Conservation (phyloP, 2,329 filamentous ascomycete species). For the Colletotrichum theobromicola region DNA sequence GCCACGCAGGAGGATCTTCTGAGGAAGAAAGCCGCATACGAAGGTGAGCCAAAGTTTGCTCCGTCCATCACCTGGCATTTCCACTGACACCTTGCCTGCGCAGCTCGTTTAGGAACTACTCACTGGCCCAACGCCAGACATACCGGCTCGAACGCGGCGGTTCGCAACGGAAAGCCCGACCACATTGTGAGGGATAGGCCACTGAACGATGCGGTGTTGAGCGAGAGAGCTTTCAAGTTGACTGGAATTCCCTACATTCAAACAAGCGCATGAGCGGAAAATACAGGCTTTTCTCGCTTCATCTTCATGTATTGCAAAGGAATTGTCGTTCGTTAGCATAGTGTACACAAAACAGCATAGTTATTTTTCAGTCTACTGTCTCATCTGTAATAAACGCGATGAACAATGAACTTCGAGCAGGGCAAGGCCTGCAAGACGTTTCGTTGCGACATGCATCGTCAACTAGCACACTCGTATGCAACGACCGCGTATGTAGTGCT, state of each 20-base stretch:
- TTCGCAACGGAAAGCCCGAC: slow-evolving; percentile 28
- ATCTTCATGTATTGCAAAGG: neutral
- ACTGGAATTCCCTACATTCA: slow-evolving; percentile 51
- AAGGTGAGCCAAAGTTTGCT: slow-evolving; percentile 24
- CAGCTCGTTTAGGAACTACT: slow-evolving; percentile 41
- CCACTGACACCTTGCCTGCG: accelerated
- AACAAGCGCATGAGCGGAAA: neutral
- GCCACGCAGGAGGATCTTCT: slow-evolving; percentile 44
- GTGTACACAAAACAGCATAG: neutral
- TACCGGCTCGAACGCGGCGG: slow-evolving; percentile 27
- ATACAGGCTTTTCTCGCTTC: neutral
- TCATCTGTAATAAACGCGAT: neutral
- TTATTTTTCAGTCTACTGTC: neutral
- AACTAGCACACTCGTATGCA: neutral
- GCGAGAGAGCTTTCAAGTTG: slow-evolving; percentile 47
- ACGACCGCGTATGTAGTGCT: neutral
- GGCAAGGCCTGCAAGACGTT: neutral
- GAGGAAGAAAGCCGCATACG: slow-evolving; percentile 46
- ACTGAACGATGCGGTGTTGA: slow-evolving; percentile 41
- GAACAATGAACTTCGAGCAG: neutral
- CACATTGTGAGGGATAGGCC: slow-evolving; percentile 41
- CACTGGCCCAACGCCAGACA: slow-evolving; percentile 48
- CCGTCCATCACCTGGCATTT: accelerated
- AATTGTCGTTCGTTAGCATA: neutral
- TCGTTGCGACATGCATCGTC: neutral